Evolutionary conservation across 345 rosid genomes (phyloP).

Genomic region (Excoecaria cochinchinensis): DNA sequence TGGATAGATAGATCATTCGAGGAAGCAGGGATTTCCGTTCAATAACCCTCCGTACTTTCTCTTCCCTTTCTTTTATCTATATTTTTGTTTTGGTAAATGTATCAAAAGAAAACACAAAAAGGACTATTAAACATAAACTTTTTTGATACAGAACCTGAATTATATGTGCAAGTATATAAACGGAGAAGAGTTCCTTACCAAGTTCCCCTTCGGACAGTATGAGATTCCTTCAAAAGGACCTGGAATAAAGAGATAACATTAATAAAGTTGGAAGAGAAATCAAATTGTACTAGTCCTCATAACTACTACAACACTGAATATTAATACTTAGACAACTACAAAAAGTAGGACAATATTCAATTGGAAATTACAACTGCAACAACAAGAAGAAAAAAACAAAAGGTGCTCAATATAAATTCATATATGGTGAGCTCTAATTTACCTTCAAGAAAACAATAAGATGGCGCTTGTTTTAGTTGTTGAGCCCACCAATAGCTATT

Average conservation of each 20-base stretch:
- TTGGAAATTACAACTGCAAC: not conserved
- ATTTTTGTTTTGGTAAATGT: conserved; percentile 20
- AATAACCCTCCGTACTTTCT: conserved; percentile 42
- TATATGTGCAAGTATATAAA: not conserved
- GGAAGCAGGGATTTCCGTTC: conserved; percentile 84
- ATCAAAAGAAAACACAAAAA: conserved; percentile 8
- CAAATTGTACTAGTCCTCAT: not conserved
- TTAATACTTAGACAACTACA: too few relatives aligned
- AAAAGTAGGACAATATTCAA: too few relatives aligned
- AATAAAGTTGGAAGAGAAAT: conserved; percentile 14
- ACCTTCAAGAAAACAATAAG: not conserved
- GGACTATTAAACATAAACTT: not conserved
- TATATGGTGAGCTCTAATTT: not conserved
- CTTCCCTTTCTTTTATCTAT: conserved; percentile 69
- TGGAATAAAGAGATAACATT: conserved; percentile 23
- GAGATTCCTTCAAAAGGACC: conserved; percentile 91
- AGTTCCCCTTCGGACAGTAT: conserved; percentile 54
- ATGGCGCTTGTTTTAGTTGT: not conserved
- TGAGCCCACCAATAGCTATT: not conserved
- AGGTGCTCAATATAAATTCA: not conserved
- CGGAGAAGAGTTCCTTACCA: conserved; percentile 46
- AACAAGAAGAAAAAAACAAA: not conserved
- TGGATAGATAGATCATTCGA: conserved; percentile 77
- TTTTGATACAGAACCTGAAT: not conserved
- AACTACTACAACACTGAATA: not conserved